A percentile compares a stretch with the other conserved stretches of the same genome.
Evolutionary conservation across 2,329 filamentous ascomycete species (phyloP).

Genomic region (Colletotrichum sp.): DNA sequence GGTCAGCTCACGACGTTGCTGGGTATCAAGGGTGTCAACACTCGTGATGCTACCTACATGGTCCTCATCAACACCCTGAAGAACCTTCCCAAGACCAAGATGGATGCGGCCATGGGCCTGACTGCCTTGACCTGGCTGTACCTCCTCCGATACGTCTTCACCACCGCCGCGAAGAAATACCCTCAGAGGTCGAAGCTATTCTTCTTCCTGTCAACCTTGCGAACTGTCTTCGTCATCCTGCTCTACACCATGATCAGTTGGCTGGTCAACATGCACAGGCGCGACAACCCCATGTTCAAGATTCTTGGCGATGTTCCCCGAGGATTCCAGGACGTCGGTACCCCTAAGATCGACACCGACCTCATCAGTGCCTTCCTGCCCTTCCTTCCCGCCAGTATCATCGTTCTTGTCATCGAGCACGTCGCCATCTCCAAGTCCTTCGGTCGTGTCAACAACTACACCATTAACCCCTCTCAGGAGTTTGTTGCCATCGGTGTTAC

Average conservation of each 20-base stretch:
- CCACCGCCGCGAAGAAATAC: constrained; percentile 68
- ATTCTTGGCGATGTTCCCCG: constrained; percentile 80
- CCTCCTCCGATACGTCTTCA: constrained; percentile 71
- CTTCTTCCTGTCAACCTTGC: constrained; percentile 91
- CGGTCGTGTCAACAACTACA: constrained; percentile 94
- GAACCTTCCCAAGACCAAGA: constrained; percentile 65
- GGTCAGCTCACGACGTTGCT: constrained; percentile 85
- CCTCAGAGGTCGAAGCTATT: constrained; percentile 74
- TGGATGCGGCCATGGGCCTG: constrained; percentile 91
- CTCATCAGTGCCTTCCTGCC: constrained; percentile 73
- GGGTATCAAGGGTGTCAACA: constrained; percentile 78
- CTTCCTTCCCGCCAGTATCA: constrained; percentile 83
- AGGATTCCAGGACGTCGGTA: constrained; percentile 80
- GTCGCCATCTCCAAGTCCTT: constrained; percentile 98
- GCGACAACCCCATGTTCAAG: constrained; percentile 69
- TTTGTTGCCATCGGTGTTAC: constrained; percentile 92
- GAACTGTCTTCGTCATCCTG: constrained; percentile 89
- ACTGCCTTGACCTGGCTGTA: constrained; percentile 82
- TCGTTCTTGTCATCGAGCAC: constrained; percentile 95
- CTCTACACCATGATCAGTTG: constrained; percentile 93
- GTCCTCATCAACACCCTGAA: constrained; percentile 86
- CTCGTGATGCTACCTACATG: constrained; percentile 77
- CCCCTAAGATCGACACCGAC: constrained; percentile 69
- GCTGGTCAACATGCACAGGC: constrained; percentile 75
- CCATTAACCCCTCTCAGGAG: constrained; percentile 94